Evolutionary conservation across 495 filamentous ascomycete species (phyloP), one percentile per base, ranked within the genome.

Genomic region (Neurospora pannonica): DNA sequence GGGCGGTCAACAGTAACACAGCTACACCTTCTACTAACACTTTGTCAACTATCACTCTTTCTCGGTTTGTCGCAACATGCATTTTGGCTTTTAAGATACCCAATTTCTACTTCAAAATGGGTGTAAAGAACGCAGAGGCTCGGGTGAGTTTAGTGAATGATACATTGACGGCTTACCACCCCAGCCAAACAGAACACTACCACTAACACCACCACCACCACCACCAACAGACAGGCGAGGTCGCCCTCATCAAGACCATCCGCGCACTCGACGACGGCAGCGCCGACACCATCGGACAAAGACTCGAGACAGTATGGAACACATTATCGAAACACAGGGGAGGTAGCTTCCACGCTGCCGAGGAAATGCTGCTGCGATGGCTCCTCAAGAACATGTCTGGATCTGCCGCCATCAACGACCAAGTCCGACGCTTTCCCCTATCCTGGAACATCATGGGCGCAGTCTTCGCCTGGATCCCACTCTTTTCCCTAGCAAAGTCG

Each of bases 321-420:
- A 74, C 78, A 40, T 77, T 85, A 7, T 76, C 80, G 11, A 75
- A 79, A 15, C 76, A 79, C 34, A 77, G 74, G 6, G 74, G 75
- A 21, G 79, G 80, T n/a, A 78, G 75, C 71, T 83, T 85, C 46
- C 82, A 86, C 71, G 84, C 81, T 9, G 83, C 83, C 40, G 84
- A 87, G 77, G 83, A 85, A 71, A 86, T 81, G 75, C 81, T 85
- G 76, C 70, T 86, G 74, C 83, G 85, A 78, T 85, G 83, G 83
- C 80, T 87, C 37, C 82, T 86, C 34, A 86, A 87, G 74, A 80
- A 83, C 67, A 86, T 86, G 85, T 82, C 80, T 39, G 83, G 84
- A 31, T 74, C 77, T 43, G 80, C 78, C 39, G 75, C 81, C 11
- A 80, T 77, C 71, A 82, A 84, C 74, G 85, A 86, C 73, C 81